These are phyloP conservation scores for Nitzschia sp. DNA, from an alignment of 108 stramenopile genomes.

Conservation along the genomic window DNA sequence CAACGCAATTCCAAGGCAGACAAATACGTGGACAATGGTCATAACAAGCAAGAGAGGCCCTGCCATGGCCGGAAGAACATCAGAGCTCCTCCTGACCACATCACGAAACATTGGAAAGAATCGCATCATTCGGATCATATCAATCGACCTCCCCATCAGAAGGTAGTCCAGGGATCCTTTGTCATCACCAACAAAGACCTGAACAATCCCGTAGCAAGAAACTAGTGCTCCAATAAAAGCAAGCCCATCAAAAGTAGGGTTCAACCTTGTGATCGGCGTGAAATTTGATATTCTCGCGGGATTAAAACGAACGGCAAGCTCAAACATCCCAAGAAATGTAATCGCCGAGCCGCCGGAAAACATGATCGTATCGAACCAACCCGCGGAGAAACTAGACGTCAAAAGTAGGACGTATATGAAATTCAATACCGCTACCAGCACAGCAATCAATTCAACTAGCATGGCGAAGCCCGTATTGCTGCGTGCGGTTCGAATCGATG, in stretches of 20 bases:
- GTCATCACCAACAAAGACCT: not conserved
- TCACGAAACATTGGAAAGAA: conserved; percentile 57
- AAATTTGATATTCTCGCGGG: conserved; percentile 38
- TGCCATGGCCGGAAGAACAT: conserved; percentile 53
- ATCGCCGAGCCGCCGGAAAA: conserved; percentile 36
- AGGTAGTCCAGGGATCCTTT: conserved; percentile 30
- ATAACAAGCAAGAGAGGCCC: conserved; percentile 51
- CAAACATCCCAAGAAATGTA: conserved; percentile 49
- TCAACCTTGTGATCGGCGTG: conserved; percentile 46
- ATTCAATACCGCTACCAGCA: conserved; percentile 51
- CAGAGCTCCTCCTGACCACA: conserved; percentile 50
- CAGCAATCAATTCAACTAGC: conserved; percentile 42
- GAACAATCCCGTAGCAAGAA: conserved; percentile 40
- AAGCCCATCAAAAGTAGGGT: conserved; percentile 52
- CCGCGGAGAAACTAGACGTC: conserved; percentile 26
- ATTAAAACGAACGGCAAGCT: conserved; percentile 46
- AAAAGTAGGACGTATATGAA: conserved; percentile 55
- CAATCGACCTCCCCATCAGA: conserved; percentile 53
- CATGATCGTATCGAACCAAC: conserved; percentile 28
- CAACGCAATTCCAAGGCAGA: conserved; percentile 49
- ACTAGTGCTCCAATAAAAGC: conserved; percentile 47
- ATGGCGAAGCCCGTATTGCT: conserved; percentile 39
- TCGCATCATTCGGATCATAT: conserved; percentile 62
- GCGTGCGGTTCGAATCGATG: conserved; percentile 52
- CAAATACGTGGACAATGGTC: conserved; percentile 52